These are phyloP conservation scores for Brasenia schreberi DNA, from an alignment of 164 flowering plant species.

Conservation along the genomic window DNA sequence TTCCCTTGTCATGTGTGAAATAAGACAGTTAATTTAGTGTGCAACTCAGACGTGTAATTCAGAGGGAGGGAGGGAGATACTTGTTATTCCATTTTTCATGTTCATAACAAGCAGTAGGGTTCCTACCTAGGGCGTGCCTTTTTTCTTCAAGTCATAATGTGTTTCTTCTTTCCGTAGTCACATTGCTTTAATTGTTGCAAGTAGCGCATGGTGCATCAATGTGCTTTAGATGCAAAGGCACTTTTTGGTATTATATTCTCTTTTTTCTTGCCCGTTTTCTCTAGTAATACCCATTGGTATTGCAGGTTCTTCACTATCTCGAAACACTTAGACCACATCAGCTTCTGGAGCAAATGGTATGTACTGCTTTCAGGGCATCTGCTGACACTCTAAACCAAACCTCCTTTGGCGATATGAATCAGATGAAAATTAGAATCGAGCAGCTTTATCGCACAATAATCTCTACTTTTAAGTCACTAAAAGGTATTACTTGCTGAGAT, in stretches of 20 bases:
- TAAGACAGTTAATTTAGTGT: too few species aligned
- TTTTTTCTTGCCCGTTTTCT: not conserved
- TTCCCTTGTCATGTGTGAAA: too few species aligned
- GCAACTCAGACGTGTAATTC: too few species aligned
- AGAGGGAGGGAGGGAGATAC: too few species aligned
- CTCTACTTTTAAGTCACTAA: constrained; percentile 51
- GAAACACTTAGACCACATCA: constrained; percentile 78
- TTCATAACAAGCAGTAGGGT: too few species aligned
- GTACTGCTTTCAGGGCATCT: constrained; percentile 85
- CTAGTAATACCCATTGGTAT: not conserved
- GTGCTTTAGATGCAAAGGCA: too few species aligned
- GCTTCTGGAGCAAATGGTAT: constrained; percentile 92
- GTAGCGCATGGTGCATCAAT: too few species aligned
- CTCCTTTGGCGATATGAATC: constrained; percentile 51
- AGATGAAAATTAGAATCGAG: constrained; percentile 56
- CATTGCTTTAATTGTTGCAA: not conserved
- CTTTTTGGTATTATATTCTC: not conserved
- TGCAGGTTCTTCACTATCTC: constrained; percentile 82
- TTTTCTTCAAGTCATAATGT: too few species aligned
- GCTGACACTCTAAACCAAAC: constrained; percentile 69
- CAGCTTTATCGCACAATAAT: constrained; percentile 71
- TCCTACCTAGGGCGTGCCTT: too few species aligned
- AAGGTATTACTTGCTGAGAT: constrained; percentile 26
- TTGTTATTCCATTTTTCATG: too few species aligned
- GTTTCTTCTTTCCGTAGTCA: not conserved